Evolutionary conservation across 495 filamentous ascomycete species (phyloP).

Genomic region (Podospora anserina): DNA sequence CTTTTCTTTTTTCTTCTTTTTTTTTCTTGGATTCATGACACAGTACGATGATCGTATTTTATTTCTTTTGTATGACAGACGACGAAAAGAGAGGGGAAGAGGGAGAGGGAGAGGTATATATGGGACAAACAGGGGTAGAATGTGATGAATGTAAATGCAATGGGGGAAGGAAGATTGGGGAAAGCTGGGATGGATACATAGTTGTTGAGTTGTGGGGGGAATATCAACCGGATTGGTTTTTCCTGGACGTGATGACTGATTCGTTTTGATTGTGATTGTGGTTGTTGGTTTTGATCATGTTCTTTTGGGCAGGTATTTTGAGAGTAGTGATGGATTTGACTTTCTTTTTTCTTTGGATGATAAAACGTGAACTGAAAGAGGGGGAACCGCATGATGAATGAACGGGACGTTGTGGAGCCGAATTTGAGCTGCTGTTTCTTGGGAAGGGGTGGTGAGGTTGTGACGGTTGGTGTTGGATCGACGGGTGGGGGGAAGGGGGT

Average conservation of each 20-base stretch:
- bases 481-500: background rate
- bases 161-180: background rate
- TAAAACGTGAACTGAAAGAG: background rate
- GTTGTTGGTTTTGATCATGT: no score
- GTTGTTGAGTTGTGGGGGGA: constrained; percentile 6
- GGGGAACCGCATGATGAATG: background rate
- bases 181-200: constrained; percentile 3
- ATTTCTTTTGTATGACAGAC: background rate
- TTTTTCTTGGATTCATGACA: background rate
- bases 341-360: background rate
- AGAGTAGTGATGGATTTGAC: no score
- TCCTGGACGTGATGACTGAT: background rate
- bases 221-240: constrained; percentile 28
- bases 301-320: no score
- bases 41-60: background rate
- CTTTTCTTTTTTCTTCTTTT: background rate
- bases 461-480: background rate
- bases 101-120: background rate
- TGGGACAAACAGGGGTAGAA: background rate
- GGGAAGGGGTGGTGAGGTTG: background rate
- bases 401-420: background rate
- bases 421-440: background rate
- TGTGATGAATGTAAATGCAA: constrained; percentile 6
- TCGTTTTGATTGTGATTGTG: background rate
- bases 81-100: background rate